Evolutionary conservation across 441 rosid species (phyloP), one percentile per base, ranked within the genome.

Genomic region (Pelargonium australe): DNA sequence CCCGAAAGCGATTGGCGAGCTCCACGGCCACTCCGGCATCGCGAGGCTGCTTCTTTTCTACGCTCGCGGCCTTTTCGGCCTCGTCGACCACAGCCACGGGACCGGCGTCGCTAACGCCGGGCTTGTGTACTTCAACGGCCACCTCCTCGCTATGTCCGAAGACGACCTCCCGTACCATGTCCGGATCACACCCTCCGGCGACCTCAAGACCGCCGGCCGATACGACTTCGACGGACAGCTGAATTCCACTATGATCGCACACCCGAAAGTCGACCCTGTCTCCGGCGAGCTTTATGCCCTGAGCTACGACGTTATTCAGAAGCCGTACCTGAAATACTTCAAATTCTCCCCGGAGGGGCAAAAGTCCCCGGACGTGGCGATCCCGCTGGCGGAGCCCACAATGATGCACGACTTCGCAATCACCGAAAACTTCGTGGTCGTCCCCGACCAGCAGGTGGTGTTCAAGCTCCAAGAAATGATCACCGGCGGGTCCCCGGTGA

Each of bases 41-140:
- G 53, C 53, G 2, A 75, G 91, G 66, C 85, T 91, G 23, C 61
- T 87, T 70, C 89, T 87, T 6, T 88, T 89, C 80, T 79, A 77
- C 10, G 83, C 91, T 7, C 80, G 95, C 11, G 92, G 89, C 1
- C 16, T 85, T 3, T 84, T 74, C 64, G 95, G 91, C 0, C 80
- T 89, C 3, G 71, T 91, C 11, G 91, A 91, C 73, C 83, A 77
- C 23, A 81, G 75, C 69, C 80, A 66, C 2, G 97, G 97, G 4
- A 80, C 81, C n/a, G 97, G 97, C 1, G 95, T 87, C 0, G 93
- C 93, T 0, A 91, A 91, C 83, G 93, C 97, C 60, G 97, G 97
- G 7, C 78, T 91, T 10, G 81, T 85, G 53, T 91, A 87, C 64
- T 89, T 89, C 74, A 80, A 87, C 49, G 82, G 81, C 20, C 82